phyloP scores from a whole-genome alignment of 176 grass and related monocot species.

The Phyllostachys edulis region DNA sequence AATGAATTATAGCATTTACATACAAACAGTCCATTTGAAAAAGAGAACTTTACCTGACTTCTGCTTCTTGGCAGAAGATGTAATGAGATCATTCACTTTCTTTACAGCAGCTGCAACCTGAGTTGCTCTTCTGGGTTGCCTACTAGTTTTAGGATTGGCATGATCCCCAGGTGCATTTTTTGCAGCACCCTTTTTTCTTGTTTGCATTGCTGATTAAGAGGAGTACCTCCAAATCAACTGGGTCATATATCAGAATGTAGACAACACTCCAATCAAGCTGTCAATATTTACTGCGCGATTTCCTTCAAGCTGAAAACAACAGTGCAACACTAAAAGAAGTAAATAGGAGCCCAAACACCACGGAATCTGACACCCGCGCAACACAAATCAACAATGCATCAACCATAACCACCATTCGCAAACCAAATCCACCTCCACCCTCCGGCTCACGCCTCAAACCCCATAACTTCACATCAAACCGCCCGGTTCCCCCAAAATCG shows the following conservation, averaged over 20 bases:
- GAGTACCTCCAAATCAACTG: conserved; percentile 6
- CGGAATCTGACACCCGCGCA: not conserved
- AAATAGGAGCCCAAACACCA: not conserved
- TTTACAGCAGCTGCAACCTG: conserved; percentile 50
- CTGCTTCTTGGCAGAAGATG: conserved; percentile 81
- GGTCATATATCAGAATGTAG: not conserved
- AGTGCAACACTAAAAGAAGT: not conserved
- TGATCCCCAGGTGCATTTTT: conserved; percentile 56
- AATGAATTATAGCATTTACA: not conserved
- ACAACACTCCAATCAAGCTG: not conserved
- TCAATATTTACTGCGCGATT: not conserved
- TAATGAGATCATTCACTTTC: conserved; percentile 90
- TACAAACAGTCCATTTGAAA: not conserved
- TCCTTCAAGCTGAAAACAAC: conserved; percentile 12
- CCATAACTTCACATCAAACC: not conserved
- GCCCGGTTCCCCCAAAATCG: not conserved
- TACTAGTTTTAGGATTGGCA: conserved; percentile 38
- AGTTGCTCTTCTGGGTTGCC: conserved; percentile 48
- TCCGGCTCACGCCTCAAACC: not conserved
- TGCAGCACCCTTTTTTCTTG: conserved; percentile 62
- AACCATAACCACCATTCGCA: not conserved
- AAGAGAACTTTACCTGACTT: conserved; percentile 56
- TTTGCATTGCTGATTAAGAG: conserved; percentile 54
- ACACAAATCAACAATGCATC: not conserved
- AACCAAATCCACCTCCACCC: not conserved